Evolutionary conservation across 257 asterid genomes (phyloP), one percentile per base, ranked within the genome.

Genomic region (Catharanthus roseus): DNA sequence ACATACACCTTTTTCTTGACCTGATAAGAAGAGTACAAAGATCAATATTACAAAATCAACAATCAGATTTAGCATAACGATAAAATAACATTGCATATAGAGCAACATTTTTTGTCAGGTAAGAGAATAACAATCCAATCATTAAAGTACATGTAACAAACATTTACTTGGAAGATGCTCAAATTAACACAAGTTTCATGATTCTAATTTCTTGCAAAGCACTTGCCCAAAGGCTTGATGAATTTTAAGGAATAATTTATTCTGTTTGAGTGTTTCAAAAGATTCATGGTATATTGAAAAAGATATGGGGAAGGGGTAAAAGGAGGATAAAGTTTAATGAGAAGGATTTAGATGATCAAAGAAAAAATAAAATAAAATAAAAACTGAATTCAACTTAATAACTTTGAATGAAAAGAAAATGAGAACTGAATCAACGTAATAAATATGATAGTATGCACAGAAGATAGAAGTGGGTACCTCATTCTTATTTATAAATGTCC

Each of bases 401-500:
- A n/a, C n/a, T n/a, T n/a, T n/a, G n/a, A n/a, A n/a, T n/a, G n/a
- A 3, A 13, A 16, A 38, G 16, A 15, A 29, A 15, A 11, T 58
- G 41, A 33, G 33, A 19, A 1, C 28, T 19, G 0, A 33, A 61
- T 31, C 45, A 34, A 61, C 4, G 8, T 16, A 33, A 55, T 0
- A 19, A 47, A 68, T 47, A 21, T 12, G 33, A 12, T 16, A 26
- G 16, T 7, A 18, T 67, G 50, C 50, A 19, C 66, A 38, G 45
- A 50, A 2, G 19, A 51, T 49, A 19, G 23, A 54, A 19, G 18
- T 15, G 26, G 44, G 36, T 79, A 95, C 99, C 97, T 95, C 89
- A 34, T 78, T 91, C 81, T 95, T 95, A 86, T 95, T 95, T 71
- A 95, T 72, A 69, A 74, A 91, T 31, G 99, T 91, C 80, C 97